phyloP scores from a whole-genome alignment of 73 alveolate species.

The Effrenium voratum region DNA sequence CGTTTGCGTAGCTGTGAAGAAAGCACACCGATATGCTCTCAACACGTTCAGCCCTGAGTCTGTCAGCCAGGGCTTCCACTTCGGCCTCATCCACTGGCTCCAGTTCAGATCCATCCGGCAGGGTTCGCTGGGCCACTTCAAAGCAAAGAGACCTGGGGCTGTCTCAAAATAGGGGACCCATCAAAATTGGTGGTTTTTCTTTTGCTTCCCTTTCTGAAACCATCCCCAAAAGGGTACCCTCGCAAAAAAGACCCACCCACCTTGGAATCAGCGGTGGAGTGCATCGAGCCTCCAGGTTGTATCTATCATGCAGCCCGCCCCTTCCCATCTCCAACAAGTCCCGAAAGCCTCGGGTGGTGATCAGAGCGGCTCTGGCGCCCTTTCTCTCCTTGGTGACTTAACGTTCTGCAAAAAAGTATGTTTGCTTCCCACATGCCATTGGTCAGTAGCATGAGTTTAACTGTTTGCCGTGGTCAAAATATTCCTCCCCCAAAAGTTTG shows the following conservation, averaged over 20 bases:
- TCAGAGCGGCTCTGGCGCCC: conserved; percentile 71
- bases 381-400: no score
- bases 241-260: no score
- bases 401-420: no score
- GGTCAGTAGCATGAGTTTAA: no score
- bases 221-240: no score
- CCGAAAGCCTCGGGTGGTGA: conserved; percentile 62
- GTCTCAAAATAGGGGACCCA: no score
- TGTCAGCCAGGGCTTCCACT: conserved; percentile 33
- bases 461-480: no score
- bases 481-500: no score
- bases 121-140: conserved; percentile 71
- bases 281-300: conserved; percentile 30
- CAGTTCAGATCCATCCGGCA: conserved; percentile 64
- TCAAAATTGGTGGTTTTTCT: no score
- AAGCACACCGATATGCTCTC: conserved; percentile 76
- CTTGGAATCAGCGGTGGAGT: conserved; percentile 68
- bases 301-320: conserved; percentile 66
- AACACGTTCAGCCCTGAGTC: conserved; percentile 2
- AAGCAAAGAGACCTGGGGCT: conserved; percentile 18
- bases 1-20: conserved; percentile 66
- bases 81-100: conserved; percentile 52
- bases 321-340: conserved; percentile 45
- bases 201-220: no score
- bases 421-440: no score